Conservation (phyloP, 305 asterid species). For the Fraxinus baroniana region DNA sequence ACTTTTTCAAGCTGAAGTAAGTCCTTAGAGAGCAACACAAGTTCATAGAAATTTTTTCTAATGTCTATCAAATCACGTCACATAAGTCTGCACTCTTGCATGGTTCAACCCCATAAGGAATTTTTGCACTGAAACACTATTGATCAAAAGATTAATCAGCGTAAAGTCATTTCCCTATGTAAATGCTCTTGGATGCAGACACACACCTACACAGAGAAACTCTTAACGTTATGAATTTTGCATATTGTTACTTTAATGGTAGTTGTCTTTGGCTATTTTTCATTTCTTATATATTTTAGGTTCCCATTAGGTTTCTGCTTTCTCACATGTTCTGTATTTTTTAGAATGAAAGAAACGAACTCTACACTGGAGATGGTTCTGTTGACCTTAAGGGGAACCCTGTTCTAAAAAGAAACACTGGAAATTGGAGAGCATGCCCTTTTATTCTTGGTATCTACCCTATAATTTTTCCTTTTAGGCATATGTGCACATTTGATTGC, state of each 20-base stretch:
- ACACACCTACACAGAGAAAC: neutral
- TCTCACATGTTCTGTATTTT: constrained; percentile 1
- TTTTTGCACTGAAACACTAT: neutral
- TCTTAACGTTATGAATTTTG: neutral
- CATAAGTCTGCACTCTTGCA: neutral
- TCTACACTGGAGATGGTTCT: constrained; percentile 86
- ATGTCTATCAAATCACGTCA: neutral
- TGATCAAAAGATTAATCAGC: neutral
- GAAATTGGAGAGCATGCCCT: constrained; percentile 97
- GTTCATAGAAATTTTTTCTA: neutral
- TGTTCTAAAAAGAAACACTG: constrained; percentile 81
- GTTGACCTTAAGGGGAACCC: constrained; percentile 89
- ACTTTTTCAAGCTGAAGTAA: neutral
- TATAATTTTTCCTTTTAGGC: constrained; percentile 3
- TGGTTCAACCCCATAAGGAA: neutral
- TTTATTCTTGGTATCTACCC: constrained; percentile 72
- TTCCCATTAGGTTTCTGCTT: neutral
- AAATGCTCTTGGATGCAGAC: neutral
- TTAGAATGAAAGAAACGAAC: constrained; percentile 49
- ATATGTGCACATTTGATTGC: neutral
- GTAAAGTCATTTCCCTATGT: constrained; percentile 5
- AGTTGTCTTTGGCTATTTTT: neutral
- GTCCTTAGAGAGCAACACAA: neutral
- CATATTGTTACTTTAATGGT: neutral
- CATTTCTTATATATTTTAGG: neutral